Conservation (phyloP, 768 basidiomycete species). For the Kwoniella sp. region DNA sequence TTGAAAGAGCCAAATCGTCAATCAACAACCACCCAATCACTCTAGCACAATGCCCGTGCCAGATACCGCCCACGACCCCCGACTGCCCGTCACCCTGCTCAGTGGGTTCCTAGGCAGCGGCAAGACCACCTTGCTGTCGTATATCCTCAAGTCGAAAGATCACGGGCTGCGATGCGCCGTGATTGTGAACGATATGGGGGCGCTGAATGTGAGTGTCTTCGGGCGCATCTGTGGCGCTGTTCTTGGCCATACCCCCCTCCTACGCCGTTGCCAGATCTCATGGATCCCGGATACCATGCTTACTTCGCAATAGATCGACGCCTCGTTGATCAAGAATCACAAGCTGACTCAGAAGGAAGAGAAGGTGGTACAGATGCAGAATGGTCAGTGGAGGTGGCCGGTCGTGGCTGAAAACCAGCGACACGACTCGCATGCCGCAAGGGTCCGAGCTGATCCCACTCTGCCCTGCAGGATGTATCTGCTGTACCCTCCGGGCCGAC, state of each 20-base stretch:
- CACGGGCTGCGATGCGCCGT: slow-evolving; percentile 42
- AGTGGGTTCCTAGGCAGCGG: slow-evolving; percentile 47
- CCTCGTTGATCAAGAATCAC: slow-evolving; percentile 39
- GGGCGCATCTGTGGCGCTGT: too few relatives aligned
- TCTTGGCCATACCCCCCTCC: background rate
- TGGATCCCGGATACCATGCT: background rate
- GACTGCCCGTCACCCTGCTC: slow-evolving; percentile 48
- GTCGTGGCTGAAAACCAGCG: too few relatives aligned
- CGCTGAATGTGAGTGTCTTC: slow-evolving; percentile 33
- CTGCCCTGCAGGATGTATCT: slow-evolving; percentile 42
- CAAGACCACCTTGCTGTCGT: slow-evolving; percentile 45
- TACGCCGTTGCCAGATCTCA: too few relatives aligned
- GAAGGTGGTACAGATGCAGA: slow-evolving; percentile 46
- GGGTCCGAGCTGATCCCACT: background rate
- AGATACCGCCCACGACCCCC: slow-evolving; percentile 17
- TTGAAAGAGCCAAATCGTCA: background rate
- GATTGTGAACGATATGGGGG: slow-evolving; percentile 50
- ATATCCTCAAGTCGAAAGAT: slow-evolving; percentile 41
- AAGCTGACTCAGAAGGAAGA: slow-evolving; percentile 43
- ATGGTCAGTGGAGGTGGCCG: slow-evolving; percentile 26
- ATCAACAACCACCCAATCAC: background rate
- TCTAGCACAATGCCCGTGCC: slow-evolving; percentile 23
- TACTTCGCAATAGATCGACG: slow-evolving; percentile 39
- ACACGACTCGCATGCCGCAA: background rate
- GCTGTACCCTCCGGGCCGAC: slow-evolving; percentile 49